Conservation (phyloP, 257 asterid genomes). For the Verbascum thapsus region DNA sequence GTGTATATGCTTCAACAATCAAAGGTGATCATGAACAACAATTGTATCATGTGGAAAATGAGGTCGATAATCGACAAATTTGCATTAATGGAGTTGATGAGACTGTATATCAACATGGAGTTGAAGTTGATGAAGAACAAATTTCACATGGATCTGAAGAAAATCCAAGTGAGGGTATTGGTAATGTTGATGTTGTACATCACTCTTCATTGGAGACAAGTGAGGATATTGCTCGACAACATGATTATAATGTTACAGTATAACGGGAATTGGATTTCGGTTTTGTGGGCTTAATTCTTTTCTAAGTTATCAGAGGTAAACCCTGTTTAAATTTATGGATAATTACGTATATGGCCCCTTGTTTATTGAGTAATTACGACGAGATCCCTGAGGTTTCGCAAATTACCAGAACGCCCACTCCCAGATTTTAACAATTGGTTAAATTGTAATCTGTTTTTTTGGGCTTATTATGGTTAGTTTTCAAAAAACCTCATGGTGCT, state of each 20-base stretch:
- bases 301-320: neutral
- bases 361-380: too few relatives aligned
- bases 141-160: neutral
- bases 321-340: neutral
- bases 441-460: too few relatives aligned
- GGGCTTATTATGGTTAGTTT: too few relatives aligned
- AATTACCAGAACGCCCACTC: too few relatives aligned
- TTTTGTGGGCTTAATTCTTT: neutral
- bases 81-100: slow-evolving; percentile 42
- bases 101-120: neutral
- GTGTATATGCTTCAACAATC: slow-evolving; percentile 37
- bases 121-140: neutral
- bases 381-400: too few relatives aligned
- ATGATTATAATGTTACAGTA: neutral
- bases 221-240: neutral
- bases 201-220: too few relatives aligned
- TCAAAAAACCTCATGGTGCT: too few relatives aligned
- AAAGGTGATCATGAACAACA: slow-evolving; percentile 35
- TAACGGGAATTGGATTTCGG: neutral
- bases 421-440: too few relatives aligned
- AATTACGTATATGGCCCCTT: too few relatives aligned
- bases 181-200: neutral
- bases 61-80: slow-evolving; percentile 39
- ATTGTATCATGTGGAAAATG: slow-evolving; percentile 43
- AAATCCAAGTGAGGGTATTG: neutral